These are phyloP conservation scores for Arbutus unedo DNA, from an alignment of 148 eudicot species.

Conservation along the genomic window DNA sequence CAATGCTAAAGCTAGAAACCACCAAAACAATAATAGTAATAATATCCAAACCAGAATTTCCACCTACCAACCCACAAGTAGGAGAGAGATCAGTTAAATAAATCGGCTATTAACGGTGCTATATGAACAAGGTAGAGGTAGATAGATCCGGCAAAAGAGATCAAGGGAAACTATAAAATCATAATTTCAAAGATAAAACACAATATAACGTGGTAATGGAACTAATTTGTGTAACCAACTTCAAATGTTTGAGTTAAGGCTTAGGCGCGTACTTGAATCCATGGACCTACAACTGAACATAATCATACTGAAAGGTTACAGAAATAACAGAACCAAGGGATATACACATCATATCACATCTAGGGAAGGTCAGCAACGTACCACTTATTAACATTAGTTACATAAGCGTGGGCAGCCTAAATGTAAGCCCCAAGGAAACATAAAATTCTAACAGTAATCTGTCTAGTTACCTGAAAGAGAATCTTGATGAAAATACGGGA, in stretches of 20 bases:
- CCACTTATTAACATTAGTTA: too few species aligned
- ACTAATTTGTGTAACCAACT: neutral
- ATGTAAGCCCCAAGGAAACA: too few species aligned
- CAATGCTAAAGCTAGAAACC: neutral
- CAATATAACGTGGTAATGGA: neutral
- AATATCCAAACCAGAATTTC: neutral
- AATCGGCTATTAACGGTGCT: neutral
- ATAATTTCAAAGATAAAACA: neutral
- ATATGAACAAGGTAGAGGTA: neutral
- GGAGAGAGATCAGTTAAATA: neutral
- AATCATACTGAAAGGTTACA: neutral
- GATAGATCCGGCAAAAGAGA: neutral
- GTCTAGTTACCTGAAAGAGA: conserved; percentile 81
- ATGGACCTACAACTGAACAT: neutral
- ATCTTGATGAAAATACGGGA: conserved; percentile 93
- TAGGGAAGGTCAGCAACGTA: too few species aligned
- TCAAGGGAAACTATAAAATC: neutral
- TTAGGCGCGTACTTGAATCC: neutral
- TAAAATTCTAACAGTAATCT: neutral
- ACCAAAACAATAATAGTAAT: neutral
- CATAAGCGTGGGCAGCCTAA: neutral
- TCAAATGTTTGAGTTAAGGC: neutral
- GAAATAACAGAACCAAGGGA: neutral
- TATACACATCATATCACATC: neutral
- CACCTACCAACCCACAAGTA: neutral